Conservation (phyloP, 139 green algal genomes). For the Micractinium conductrix region DNA sequence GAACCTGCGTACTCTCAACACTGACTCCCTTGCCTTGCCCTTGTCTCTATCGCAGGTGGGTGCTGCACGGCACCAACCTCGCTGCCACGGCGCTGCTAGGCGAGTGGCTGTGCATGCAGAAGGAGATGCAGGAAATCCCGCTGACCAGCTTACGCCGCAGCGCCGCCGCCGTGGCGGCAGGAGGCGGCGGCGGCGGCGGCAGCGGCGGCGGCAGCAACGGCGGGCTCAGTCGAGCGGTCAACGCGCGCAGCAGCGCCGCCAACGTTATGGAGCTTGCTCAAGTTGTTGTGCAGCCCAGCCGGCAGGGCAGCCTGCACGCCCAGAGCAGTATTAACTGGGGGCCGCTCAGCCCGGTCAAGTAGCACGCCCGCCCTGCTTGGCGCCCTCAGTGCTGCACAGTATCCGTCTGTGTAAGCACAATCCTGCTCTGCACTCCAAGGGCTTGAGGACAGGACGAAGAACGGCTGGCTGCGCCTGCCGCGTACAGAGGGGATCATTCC, state of each 20-base stretch:
- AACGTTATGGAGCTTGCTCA: constrained; percentile 9
- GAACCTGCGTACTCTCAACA: too few relatives aligned
- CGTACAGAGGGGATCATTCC: too few relatives aligned
- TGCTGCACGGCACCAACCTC: constrained; percentile 63
- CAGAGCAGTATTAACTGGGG: neutral
- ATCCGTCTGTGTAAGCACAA: too few relatives aligned
- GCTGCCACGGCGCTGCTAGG: constrained; percentile 81
- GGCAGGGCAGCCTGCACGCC: too few relatives aligned
- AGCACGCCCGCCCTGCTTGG: neutral
- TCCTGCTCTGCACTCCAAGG: too few relatives aligned
- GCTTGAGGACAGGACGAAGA: too few relatives aligned
- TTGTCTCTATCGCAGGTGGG: constrained; percentile 89
- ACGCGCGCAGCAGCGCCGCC: neutral
- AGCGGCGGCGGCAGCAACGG: neutral
- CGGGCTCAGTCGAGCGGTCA: neutral
- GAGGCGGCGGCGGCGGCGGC: neutral
- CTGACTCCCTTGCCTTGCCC: too few relatives aligned
- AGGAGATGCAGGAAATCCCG: constrained; percentile 94
- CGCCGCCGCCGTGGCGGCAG: neutral
- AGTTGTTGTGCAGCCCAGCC: neutral
- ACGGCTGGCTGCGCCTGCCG: too few relatives aligned
- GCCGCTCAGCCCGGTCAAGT: neutral
- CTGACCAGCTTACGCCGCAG: constrained; percentile 49
- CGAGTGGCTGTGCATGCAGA: constrained; percentile 91
- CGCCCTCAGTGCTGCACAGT: too few relatives aligned